Base-by-base conservation (phyloP, 257 asterid genomes). In the Jacaranda copaia region DNA sequence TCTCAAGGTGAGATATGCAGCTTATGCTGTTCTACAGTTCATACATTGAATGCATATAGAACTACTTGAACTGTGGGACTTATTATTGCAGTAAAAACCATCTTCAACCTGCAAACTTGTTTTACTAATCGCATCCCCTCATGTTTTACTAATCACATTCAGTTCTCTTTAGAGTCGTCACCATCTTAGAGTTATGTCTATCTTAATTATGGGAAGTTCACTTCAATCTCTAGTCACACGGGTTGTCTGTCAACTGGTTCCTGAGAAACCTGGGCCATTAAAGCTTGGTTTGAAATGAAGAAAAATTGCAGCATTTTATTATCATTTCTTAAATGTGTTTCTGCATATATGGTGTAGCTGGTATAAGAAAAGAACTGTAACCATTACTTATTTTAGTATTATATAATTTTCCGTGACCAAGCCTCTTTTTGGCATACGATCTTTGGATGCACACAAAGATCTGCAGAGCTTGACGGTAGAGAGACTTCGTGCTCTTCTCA, bases 401-500 rank as follows among this genome's bases (percentile, higher is more conserved):
- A 43, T 18, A 32, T 55, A 4, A 42, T 20, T 40, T 68, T 53
- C 43, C 57, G 4, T 2, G 20, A 65, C 56, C 35, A 43, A 75
- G 49, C 73, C 72, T 48, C n/a, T 16, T 19, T 20, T 48, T 4
- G 49, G 36, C 64, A 56, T 46, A 45, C 46, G 43, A 53, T 59
- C 35, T 57, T 68, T 71, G 59, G 51, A 43, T 64, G 76, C 73
- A 77, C 85, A 76, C 55, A 78, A 75, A 81, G 89, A 85, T 76
- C 79, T 90, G 57, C 95, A 81, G 79, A 80, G 85, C 77, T 74
- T 93, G 86, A 93, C 95, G 0, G 96, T 90, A 16, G 95, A 90
- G 63, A 89, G 84, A 69, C 82, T 93, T 6, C 95, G 97, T 67
- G 84, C 81, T 68, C 85, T 93, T 71, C 85, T 93, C 45, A 84